Evolutionary conservation across 768 basidiomycete species (phyloP).

Genomic region (Lentinula sp.): DNA sequence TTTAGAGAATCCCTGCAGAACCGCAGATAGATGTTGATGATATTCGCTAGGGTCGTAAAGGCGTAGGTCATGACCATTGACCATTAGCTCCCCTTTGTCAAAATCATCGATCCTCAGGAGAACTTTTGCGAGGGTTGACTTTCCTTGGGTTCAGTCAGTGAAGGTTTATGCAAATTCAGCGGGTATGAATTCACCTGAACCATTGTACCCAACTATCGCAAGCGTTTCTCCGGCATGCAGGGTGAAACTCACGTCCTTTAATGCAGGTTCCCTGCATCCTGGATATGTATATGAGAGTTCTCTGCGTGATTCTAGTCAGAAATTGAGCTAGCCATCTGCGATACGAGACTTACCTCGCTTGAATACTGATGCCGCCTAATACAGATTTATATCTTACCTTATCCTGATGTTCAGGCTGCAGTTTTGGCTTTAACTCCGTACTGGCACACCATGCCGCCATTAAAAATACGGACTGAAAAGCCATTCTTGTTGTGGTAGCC

Average conservation of each 20-base stretch:
- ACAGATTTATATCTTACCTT: slow-evolving; percentile 38
- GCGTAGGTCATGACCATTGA: slow-evolving; percentile 69
- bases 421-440: slow-evolving; percentile 58
- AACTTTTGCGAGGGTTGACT: slow-evolving; percentile 82
- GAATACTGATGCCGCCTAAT: slow-evolving; percentile 60
- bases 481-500: slow-evolving; percentile 58
- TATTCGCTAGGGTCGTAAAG: slow-evolving; percentile 61
- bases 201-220: slow-evolving; percentile 83
- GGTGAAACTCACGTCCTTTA: slow-evolving; percentile 64
- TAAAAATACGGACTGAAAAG: slow-evolving; percentile 81
- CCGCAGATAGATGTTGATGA: slow-evolving; percentile 69
- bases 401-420: slow-evolving; percentile 57
- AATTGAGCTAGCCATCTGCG: not conserved
- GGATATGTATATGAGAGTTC: slow-evolving; percentile 77
- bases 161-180: not conserved
- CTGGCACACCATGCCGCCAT: slow-evolving; percentile 84
- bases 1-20: slow-evolving; percentile 83
- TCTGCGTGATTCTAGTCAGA: slow-evolving; percentile 24
- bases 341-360: slow-evolving; percentile 47
- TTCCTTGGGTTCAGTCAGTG: slow-evolving; percentile 40
- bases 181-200: slow-evolving; percentile 44
- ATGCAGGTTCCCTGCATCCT: slow-evolving; percentile 57
- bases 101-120: slow-evolving; percentile 76
- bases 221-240: slow-evolving; percentile 73
- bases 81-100: slow-evolving; percentile 56